A percentile compares a stretch with the other conserved stretches of the same genome.
Evolutionary conservation across 2,329 filamentous ascomycete genomes (phyloP).

Genomic region (Dichotomopilus funicola): DNA sequence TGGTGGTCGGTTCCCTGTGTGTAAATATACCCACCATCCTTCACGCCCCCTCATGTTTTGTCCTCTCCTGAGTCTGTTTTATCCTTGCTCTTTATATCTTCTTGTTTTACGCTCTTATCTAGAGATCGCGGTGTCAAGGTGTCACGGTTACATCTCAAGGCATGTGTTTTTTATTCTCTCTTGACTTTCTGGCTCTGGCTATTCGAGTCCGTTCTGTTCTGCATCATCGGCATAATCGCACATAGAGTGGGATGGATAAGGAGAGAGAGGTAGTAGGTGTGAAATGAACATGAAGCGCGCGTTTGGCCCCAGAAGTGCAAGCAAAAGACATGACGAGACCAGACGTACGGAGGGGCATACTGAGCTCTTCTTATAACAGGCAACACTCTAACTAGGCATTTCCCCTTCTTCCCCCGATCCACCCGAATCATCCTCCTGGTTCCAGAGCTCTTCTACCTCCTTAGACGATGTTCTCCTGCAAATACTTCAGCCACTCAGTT

Average conservation of each 20-base stretch:
- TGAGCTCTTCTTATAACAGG: too few relatives aligned
- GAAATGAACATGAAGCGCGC: too few relatives aligned
- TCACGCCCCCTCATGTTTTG: neutral
- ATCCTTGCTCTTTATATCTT: too few relatives aligned
- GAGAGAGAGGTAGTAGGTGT: neutral
- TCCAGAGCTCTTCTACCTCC: neutral
- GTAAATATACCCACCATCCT: slow-evolving; percentile 7
- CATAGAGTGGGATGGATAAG: slow-evolving; percentile 1
- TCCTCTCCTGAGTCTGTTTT: neutral
- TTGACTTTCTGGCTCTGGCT: neutral
- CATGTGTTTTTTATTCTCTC: too few relatives aligned
- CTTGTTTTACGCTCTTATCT: neutral
- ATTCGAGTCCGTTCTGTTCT: neutral
- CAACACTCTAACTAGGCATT: too few relatives aligned
- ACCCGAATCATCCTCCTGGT: neutral
- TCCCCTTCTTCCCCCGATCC: neutral
- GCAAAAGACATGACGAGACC: too few relatives aligned
- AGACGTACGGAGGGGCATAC: too few relatives aligned
- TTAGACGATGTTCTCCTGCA: slow-evolving; percentile 51
- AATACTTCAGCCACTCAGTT: slow-evolving; percentile 81
- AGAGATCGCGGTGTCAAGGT: slow-evolving; percentile 10
- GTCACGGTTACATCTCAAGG: neutral
- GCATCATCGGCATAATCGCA: slow-evolving; percentile 6
- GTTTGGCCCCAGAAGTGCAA: too few relatives aligned
- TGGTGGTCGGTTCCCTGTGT: slow-evolving; percentile 3